phyloP scores from a whole-genome alignment of 78 protist species.

The Guillardia theta region DNA sequence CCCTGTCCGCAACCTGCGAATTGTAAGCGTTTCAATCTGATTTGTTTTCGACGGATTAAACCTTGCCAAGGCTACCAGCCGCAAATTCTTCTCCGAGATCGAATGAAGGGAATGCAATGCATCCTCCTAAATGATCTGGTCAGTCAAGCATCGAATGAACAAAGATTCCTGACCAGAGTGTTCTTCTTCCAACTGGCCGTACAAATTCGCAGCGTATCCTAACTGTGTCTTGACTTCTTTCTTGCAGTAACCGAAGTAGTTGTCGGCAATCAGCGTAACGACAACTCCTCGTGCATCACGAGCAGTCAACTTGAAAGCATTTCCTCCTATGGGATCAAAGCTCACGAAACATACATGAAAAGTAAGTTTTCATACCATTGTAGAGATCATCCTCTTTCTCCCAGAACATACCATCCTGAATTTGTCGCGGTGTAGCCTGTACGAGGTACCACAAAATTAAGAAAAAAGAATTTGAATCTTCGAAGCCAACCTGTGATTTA shows the following conservation, averaged over 20 bases:
- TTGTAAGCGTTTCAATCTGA: too few species aligned
- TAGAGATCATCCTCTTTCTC: not conserved
- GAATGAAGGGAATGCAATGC: not conserved
- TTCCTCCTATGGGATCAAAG: not conserved
- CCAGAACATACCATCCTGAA: not conserved
- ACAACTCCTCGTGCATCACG: constrained; percentile 17
- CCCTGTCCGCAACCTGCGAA: not conserved
- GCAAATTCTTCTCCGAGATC: not conserved
- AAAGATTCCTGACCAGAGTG: too few species aligned
- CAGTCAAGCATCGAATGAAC: too few species aligned
- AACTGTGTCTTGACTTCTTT: constrained; percentile 25
- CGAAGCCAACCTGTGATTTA: not conserved
- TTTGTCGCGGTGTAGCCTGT: not conserved
- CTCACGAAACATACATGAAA: too few species aligned
- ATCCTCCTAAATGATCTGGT: too few species aligned
- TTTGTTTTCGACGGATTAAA: too few species aligned
- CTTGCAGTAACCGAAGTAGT: constrained; percentile 43
- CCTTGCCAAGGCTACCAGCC: not conserved
- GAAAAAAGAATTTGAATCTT: not conserved
- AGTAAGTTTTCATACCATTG: not conserved
- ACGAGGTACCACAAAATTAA: too few species aligned
- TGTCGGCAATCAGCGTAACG: constrained; percentile 4
- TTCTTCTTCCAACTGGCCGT: constrained; percentile 1
- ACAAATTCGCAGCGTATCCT: not conserved
- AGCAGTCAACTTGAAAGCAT: not conserved